phyloP scores from a whole-genome alignment of 2,329 filamentous ascomycete species.

The Pseudocercospora eumusae region DNA sequence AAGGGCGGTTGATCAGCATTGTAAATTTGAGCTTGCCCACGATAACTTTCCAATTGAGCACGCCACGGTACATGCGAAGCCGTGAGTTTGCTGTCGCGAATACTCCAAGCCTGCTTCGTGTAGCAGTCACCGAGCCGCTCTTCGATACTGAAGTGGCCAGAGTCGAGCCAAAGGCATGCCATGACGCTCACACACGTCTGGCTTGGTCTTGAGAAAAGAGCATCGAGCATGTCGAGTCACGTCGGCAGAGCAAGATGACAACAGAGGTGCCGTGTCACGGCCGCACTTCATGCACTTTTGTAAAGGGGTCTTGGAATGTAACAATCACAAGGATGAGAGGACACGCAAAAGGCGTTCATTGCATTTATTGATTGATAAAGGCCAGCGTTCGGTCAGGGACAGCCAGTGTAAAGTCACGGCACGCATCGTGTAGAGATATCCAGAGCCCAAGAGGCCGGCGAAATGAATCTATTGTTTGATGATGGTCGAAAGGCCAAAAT shows the following conservation, averaged over 20 bases:
- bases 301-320: neutral
- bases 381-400: constrained; percentile 6
- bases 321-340: neutral
- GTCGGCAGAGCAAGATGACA: neutral
- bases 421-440: constrained; percentile 9
- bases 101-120: neutral
- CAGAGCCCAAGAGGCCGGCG: constrained; percentile 1
- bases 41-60: neutral
- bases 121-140: neutral
- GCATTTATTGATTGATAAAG: constrained; percentile 6
- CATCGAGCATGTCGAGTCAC: neutral
- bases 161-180: neutral
- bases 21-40: neutral
- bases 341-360: constrained; percentile 6
- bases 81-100: neutral
- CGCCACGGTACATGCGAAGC: neutral
- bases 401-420: constrained; percentile 6
- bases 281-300: constrained; percentile 3
- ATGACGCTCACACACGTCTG: neutral
- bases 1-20: constrained; percentile 44
- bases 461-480: constrained; percentile 9
- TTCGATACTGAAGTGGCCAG: neutral
- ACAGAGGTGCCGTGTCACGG: neutral
- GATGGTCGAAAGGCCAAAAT: neutral
- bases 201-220: neutral